phyloP scores from a whole-genome alignment of 441 rosid species.

The Adansonia madagascariensis region DNA sequence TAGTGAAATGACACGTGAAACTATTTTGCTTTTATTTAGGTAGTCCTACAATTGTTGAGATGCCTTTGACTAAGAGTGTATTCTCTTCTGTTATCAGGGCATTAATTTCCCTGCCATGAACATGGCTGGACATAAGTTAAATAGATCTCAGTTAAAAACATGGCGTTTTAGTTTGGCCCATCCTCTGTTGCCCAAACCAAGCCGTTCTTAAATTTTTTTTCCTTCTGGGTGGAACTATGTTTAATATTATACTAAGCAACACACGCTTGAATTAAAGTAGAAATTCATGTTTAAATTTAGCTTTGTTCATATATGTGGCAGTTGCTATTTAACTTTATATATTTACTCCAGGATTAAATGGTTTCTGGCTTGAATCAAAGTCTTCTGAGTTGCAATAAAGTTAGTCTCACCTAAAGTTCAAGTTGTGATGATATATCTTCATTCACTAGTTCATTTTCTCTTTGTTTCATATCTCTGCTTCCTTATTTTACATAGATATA shows the following conservation, averaged over 20 bases:
- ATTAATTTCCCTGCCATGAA: background rate
- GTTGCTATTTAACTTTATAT: background rate
- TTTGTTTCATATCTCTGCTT: background rate
- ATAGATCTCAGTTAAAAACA: background rate
- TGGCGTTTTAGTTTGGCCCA: background rate
- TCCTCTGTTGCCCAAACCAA: conserved; percentile 3
- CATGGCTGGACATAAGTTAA: conserved; percentile 1
- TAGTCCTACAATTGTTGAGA: background rate
- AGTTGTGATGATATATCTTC: background rate
- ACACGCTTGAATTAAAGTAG: conserved; percentile 6
- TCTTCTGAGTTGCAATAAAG: background rate
- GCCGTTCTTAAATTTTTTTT: background rate
- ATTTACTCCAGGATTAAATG: background rate
- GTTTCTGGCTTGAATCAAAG: background rate
- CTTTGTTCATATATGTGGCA: background rate
- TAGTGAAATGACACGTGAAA: background rate
- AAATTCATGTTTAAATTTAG: background rate
- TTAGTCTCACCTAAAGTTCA: conserved; percentile 8
- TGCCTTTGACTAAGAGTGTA: background rate
- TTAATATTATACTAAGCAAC: conserved; percentile 1
- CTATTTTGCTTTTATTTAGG: background rate
- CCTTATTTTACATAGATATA: no score
- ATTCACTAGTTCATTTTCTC: background rate
- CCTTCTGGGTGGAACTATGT: background rate
- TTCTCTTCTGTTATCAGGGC: conserved; percentile 8